Conservation (phyloP, 495 filamentous ascomycete genomes). For the Cryomyces minteri region DNA sequence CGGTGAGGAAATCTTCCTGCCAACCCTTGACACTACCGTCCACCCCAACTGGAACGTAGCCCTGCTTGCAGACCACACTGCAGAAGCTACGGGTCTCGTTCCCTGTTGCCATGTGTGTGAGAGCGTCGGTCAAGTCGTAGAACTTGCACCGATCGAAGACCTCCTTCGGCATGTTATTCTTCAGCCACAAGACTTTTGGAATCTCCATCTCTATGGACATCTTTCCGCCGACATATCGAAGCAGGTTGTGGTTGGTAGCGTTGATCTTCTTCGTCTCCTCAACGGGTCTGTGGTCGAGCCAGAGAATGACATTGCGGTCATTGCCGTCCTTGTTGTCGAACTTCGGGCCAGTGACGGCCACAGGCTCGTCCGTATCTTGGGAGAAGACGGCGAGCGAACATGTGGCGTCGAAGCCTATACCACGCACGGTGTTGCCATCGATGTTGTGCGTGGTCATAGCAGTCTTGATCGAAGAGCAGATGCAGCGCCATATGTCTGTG, state of each 20-base stretch:
- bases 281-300: slow-evolving; percentile 82
- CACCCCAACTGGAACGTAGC: slow-evolving; percentile 83
- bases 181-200: slow-evolving; percentile 92
- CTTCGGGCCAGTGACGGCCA: slow-evolving; percentile 72
- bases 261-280: slow-evolving; percentile 86
- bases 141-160: slow-evolving; percentile 87
- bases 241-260: slow-evolving; percentile 74
- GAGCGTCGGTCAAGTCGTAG: slow-evolving; percentile 82
- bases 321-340: slow-evolving; percentile 53
- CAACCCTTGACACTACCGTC: slow-evolving; percentile 96
- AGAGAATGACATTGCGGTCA: slow-evolving; percentile 79
- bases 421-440: slow-evolving; percentile 50
- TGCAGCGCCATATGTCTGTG: slow-evolving; percentile 82
- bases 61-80: slow-evolving; percentile 89
- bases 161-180: slow-evolving; percentile 91
- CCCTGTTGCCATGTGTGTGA: slow-evolving; percentile 92
- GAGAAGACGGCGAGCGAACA: slow-evolving; percentile 88
- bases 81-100: slow-evolving; percentile 84
- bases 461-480: slow-evolving; percentile 63
- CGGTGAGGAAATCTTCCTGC: slow-evolving; percentile 80
- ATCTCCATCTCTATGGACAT: slow-evolving; percentile 99
- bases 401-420: slow-evolving; percentile 92
- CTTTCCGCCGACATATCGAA: slow-evolving; percentile 85
- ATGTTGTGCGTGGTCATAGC: slow-evolving; percentile 65
- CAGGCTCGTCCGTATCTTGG: slow-evolving; percentile 71